Evolutionary conservation across 2,329 filamentous ascomycete genomes (phyloP), one percentile per base, ranked within the genome.

Genomic region (Cryoendolithus antarcticus): DNA sequence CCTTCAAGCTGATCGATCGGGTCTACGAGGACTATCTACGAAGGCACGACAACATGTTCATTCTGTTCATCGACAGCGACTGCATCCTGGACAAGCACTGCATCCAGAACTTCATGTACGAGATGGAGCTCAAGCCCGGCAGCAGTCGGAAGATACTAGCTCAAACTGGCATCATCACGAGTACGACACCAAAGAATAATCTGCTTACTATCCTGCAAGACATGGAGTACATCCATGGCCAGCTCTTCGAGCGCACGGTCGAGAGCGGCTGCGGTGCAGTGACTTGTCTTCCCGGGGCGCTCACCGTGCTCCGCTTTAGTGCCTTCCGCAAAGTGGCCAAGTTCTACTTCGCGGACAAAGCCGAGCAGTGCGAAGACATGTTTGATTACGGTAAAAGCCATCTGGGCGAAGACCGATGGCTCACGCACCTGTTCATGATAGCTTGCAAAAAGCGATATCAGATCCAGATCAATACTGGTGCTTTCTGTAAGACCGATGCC

Each of bases 401-500:
- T 63, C 64, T 96, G 33, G 91, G 91, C 30, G 91, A 96, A 62
- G 91, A 98, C 62, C 75, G 89, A 46, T 96, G 89, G 88, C 72
- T 96, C 41, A 98, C 89, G 1, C 91, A 98, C 66, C 72, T 98
- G 42, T 95, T 98, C 70, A 98, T 98, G 91, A 91, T 96, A 54
- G 88, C 86, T 28, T 32, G 38, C 37, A 19, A 12, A 21, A 78
- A 93, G 59, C 75, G 84, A 32, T 93, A 93, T 60, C 91, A 96
- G 62, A 95, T 96, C 45, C 86, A 93, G 62, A 89, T 96, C 80
- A 95, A 91, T 61, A 94, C 88, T 1, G 89, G 86, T 39, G 91
- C 89, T 6, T 96, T 96, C 60, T 96, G 91, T 74, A 96, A 96
- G 64, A 96, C 91, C 0, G 89, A 96, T 61, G 89, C 91, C 13